Evolutionary conservation across 805 yeast species (phyloP).

Genomic region (Starmerella scarabaei): DNA sequence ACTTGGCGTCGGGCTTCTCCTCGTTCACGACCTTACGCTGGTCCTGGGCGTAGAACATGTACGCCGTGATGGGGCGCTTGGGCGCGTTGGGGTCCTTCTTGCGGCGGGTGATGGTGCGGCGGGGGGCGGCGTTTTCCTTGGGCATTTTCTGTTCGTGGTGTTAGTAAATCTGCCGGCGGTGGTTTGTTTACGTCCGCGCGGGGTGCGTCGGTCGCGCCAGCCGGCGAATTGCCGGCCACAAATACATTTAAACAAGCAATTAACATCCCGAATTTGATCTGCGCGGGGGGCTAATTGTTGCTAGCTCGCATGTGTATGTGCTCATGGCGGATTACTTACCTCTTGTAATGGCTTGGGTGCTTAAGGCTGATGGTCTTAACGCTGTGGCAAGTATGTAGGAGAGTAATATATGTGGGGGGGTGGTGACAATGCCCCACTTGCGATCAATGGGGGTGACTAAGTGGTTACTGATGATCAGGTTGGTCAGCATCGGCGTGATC

Average conservation of each 20-base stretch:
- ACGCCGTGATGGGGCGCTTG: slow-evolving; percentile 94
- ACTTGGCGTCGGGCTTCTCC: slow-evolving; percentile 91
- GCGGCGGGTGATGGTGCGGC: slow-evolving; percentile 19
- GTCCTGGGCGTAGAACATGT: slow-evolving; percentile 97
- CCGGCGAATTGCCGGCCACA: no score
- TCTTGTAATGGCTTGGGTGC: slow-evolving; percentile 24
- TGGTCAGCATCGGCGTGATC: slow-evolving; percentile 1
- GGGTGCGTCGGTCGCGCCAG: no score
- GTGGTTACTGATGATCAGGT: slow-evolving; percentile 9
- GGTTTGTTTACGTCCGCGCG: no score
- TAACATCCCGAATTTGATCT: no score
- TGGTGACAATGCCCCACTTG: slow-evolving; percentile 5
- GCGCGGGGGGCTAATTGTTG: no score
- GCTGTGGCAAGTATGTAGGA: slow-evolving; percentile 19
- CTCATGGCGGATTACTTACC: slow-evolving; percentile 16
- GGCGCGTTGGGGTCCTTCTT: slow-evolving; percentile 71
- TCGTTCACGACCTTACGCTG: slow-evolving; percentile 91
- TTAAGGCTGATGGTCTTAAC: slow-evolving; percentile 30
- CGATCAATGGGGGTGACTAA: slow-evolving; percentile 6
- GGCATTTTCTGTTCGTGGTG: slow-evolving; percentile 16
- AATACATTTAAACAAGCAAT: no score
- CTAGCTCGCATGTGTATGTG: no score
- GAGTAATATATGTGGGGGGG: slow-evolving; percentile 3
- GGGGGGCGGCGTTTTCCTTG: slow-evolving; percentile 18
- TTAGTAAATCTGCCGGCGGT: slow-evolving; percentile 14